A percentile compares a stretch with the other conserved stretches of the same genome.
Conservation (phyloP, 768 basidiomycete species). For the Ramaria rubella region DNA sequence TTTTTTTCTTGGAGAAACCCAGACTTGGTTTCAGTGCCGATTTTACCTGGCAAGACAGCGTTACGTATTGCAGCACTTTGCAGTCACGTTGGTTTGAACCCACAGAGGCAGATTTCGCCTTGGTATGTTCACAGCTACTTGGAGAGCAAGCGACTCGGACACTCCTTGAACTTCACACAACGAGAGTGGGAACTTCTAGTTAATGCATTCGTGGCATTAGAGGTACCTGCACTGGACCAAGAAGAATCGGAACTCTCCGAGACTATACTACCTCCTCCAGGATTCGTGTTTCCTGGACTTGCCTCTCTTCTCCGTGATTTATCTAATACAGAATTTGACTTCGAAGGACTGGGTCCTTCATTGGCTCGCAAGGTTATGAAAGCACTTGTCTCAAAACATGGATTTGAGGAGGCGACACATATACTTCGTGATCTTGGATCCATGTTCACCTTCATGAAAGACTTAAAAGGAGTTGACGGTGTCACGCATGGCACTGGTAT, state of each 20-base stretch:
- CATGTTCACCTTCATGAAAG: neutral
- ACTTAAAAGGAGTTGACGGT: neutral
- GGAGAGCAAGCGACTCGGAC: conserved; percentile 25
- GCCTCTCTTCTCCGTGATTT: neutral
- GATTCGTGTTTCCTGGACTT: conserved; percentile 1
- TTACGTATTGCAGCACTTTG: conserved; percentile 32
- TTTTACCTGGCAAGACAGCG: conserved; percentile 14
- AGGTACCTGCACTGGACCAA: conserved; percentile 17
- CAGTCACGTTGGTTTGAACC: conserved; percentile 27
- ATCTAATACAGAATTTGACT: neutral
- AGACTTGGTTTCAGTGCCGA: neutral
- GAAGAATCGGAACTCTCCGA: conserved; percentile 12
- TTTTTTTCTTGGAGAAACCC: neutral
- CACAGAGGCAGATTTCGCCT: conserved; percentile 29
- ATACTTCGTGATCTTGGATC: conserved; percentile 2
- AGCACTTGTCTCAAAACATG: conserved; percentile 8
- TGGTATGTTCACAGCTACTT: conserved; percentile 42
- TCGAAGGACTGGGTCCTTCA: neutral
- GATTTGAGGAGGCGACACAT: neutral
- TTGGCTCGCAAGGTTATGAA: neutral
- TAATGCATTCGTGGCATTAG: conserved; percentile 32
- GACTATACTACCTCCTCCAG: conserved; percentile 7
- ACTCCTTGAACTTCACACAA: conserved; percentile 26
- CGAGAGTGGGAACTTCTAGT: conserved; percentile 42
- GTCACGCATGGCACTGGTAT: neutral